These are phyloP conservation scores for Hyaloperonospora brassicae DNA, from an alignment of 352 stramenopile species.

Conservation along the genomic window DNA sequence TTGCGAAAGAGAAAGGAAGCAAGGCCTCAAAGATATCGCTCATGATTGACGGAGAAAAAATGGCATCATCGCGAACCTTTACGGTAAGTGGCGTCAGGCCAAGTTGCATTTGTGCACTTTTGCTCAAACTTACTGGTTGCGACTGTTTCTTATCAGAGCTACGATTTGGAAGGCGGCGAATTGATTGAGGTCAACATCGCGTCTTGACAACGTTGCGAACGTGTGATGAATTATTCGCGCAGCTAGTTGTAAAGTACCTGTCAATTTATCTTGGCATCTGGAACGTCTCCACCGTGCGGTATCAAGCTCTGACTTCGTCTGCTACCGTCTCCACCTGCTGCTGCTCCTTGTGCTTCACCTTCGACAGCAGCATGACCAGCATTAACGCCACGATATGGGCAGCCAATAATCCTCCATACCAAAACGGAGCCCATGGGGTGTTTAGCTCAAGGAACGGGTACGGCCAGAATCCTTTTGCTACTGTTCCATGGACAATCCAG, in stretches of 20 bases:
- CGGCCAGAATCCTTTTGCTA: conserved; percentile 64
- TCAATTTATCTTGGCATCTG: neutral
- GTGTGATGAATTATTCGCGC: conserved; percentile 6
- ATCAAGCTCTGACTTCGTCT: conserved; percentile 7
- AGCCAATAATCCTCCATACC: conserved; percentile 54
- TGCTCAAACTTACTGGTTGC: neutral
- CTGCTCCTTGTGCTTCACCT: conserved; percentile 28
- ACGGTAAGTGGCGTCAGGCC: conserved; percentile 22
- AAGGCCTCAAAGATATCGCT: conserved; percentile 28
- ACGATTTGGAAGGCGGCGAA: conserved; percentile 62
- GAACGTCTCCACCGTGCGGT: no score
- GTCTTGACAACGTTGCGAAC: conserved; percentile 12
- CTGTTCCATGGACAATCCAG: conserved; percentile 66
- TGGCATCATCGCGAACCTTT: conserved; percentile 35
- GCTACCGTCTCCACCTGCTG: conserved; percentile 3
- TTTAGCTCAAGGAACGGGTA: conserved; percentile 73
- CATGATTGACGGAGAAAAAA: conserved; percentile 44
- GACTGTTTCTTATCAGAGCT: conserved; percentile 27
- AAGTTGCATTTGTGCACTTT: no score
- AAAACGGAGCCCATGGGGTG: conserved; percentile 63
- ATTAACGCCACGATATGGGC: conserved; percentile 38
- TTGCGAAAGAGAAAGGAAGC: conserved; percentile 21
- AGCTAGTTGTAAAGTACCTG: conserved; percentile 17
- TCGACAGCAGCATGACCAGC: conserved; percentile 40
- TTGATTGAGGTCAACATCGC: conserved; percentile 53